Percentiles rank a stretch among this genome's conserved stretches.
phyloP scores from a whole-genome alignment of 2,329 filamentous ascomycete species.

The Ceratocystis ficicola region DNA sequence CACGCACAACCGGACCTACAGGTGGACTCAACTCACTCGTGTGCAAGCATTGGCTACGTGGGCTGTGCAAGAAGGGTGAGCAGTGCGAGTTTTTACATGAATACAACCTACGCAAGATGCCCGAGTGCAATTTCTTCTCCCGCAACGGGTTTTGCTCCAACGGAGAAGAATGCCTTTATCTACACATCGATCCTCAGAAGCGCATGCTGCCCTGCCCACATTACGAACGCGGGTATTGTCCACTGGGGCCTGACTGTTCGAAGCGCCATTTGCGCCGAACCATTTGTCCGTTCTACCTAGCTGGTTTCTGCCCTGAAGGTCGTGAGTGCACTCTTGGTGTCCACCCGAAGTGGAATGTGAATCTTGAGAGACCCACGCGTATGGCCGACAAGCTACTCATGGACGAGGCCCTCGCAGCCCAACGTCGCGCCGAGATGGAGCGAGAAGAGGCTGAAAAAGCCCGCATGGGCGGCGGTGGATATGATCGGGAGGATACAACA shows the following conservation, averaged over 20 bases:
- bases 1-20: constrained; percentile 30
- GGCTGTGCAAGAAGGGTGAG: constrained; percentile 94
- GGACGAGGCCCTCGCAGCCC: constrained; percentile 33
- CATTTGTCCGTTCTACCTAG: constrained; percentile 74
- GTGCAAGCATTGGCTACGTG: constrained; percentile 97
- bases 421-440: constrained; percentile 28
- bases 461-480: constrained; percentile 26
- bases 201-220: constrained; percentile 72
- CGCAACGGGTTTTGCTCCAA: constrained; percentile 91
- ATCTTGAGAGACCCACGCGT: constrained; percentile 62
- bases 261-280: constrained; percentile 78
- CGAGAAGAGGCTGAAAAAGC: constrained; percentile 15
- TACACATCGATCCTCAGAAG: constrained; percentile 75
- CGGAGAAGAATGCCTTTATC: constrained; percentile 89
- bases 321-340: constrained; percentile 63
- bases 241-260: constrained; percentile 71
- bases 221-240: constrained; percentile 92
- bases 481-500: constrained; percentile 29
- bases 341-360: constrained; percentile 69
- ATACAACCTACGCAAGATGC: constrained; percentile 96
- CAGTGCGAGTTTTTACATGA: constrained; percentile 96
- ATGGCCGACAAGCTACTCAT: constrained; percentile 52
- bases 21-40: constrained; percentile 67
- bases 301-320: constrained; percentile 85
- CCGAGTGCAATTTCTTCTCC: constrained; percentile 93